Conservation (phyloP, 2,329 filamentous ascomycete species). For the Aspergillus sp. region DNA sequence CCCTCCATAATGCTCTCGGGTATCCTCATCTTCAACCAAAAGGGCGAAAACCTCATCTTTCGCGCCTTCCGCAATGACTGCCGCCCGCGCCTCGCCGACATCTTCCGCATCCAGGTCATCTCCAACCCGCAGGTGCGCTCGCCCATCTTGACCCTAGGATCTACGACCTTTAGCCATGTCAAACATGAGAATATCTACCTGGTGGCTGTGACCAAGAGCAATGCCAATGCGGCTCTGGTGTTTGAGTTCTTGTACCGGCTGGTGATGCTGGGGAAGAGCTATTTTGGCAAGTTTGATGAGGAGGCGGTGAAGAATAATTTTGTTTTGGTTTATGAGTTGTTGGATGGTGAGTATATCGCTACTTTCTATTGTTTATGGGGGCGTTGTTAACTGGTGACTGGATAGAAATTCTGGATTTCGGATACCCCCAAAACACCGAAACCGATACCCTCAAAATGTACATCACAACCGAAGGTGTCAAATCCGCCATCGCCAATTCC, state of each 20-base stretch:
- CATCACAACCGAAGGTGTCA: constrained; percentile 98
- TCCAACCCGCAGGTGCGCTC: constrained; percentile 97
- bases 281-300: constrained; percentile 99
- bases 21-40: constrained; percentile 98
- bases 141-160: constrained; percentile 92
- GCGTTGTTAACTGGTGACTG: background rate
- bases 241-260: constrained; percentile 97
- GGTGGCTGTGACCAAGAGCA: constrained; percentile 96
- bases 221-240: constrained; percentile 94
- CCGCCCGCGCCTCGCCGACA: constrained; percentile 91
- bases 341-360: constrained; percentile 63
- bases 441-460: constrained; percentile 99
- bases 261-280: constrained; percentile 83
- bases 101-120: constrained; percentile 99
- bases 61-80: constrained; percentile 98
- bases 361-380: background rate
- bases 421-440: constrained; percentile 98
- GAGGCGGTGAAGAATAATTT: constrained; percentile 99
- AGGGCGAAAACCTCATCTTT: constrained; percentile 99
- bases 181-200: constrained; percentile 99
- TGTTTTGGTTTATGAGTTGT: constrained; percentile 92
- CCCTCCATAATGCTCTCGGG: constrained; percentile 74
- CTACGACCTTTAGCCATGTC: constrained; percentile 98
- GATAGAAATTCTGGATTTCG: constrained; percentile 94
- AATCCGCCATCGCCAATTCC: constrained; percentile 66